Evolutionary conservation across 1,139 yeast species (phyloP).

Genomic region (Saccharomycopsis hybrid): DNA sequence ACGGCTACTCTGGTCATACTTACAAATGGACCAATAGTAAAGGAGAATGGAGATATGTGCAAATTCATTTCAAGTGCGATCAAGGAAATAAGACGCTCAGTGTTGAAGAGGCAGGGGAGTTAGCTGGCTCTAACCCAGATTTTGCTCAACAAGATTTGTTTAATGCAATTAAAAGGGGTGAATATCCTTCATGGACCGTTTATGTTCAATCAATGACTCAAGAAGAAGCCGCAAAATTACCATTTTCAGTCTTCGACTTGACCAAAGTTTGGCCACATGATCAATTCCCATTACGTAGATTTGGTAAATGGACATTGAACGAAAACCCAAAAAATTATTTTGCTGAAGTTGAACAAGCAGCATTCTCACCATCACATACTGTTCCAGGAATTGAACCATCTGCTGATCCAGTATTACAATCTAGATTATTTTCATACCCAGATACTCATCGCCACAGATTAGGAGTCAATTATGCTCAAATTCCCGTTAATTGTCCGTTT

Average conservation of each 20-base stretch:
- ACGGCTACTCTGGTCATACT: slow-evolving; percentile 69
- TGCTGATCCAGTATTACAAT: slow-evolving; percentile 55
- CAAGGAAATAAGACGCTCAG: slow-evolving; percentile 53
- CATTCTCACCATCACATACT: slow-evolving; percentile 53
- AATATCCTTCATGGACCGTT: slow-evolving; percentile 57
- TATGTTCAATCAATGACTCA: slow-evolving; percentile 65
- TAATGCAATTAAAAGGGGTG: slow-evolving; percentile 53
- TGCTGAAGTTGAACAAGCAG: slow-evolving; percentile 56
- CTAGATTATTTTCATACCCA: slow-evolving; percentile 51
- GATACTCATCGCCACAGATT: slow-evolving; percentile 59
- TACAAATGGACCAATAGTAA: slow-evolving; percentile 61
- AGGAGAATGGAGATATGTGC: slow-evolving; percentile 63
- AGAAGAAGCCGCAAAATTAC: slow-evolving; percentile 52
- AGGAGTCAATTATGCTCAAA: slow-evolving; percentile 57
- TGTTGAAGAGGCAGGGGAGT: slow-evolving; percentile 50
- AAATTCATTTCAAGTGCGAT: slow-evolving; percentile 54
- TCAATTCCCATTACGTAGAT: slow-evolving; percentile 51
- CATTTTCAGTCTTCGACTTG: slow-evolving; percentile 62
- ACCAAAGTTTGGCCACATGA: slow-evolving; percentile 60
- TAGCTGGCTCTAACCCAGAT: slow-evolving; percentile 61
- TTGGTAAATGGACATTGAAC: slow-evolving; percentile 49
- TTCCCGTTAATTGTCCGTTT: slow-evolving; percentile 63
- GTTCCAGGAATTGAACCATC: slow-evolving; percentile 56
- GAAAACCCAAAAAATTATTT: slow-evolving; percentile 52
- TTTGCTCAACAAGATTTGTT: slow-evolving; percentile 58